Base-by-base conservation (phyloP, 176 grass and related monocot genomes). In the Bromus sterilis region DNA sequence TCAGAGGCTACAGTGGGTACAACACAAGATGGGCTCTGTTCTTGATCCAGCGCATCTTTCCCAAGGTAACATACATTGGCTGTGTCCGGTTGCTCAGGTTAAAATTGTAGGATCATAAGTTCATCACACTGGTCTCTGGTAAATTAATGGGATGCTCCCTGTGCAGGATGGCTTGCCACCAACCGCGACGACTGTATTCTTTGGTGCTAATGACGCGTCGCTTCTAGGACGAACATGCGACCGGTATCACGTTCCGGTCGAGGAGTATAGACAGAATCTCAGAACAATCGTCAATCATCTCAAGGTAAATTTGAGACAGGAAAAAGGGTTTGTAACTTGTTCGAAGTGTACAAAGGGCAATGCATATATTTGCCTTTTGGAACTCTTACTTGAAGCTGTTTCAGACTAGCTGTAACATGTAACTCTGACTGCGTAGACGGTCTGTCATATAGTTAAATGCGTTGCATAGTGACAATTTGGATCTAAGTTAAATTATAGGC, bases 21-120 rank as follows among this genome's bases (percentile, higher is more conserved):
- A 98, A 94, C 76, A 91, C 92, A 25, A 90, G 92, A 76, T 98
- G 95, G 95, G 92, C 95, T 21, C 71, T 98, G 29, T 98, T 98
- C 78, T 74, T 98, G 37, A 86, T 95, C 43, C 79, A 95, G 29
- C 90, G 80, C 15, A 84, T 98, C 11, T 98, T 94, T 6, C 92
- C 92, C 18, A 39, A 65, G 49, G 88, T n/a, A n/a, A n/a, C n/a
- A n/a, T 91, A 94, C 80, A 77, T 1, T 25, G 11, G 24, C 15
- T n/a, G 2, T 4, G 16, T 78, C 18, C 78, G 30, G 31, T 25
- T 70, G 36, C 11, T 13, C 4, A 3, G 31, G 46, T 21, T n/a
- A n/a, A n/a, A n/a, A 20, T 33, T 75, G 23, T 34, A 55, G 29
- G 59, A 63, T n/a, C n/a, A n/a, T n/a, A n/a, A n/a, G n/a, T n/a